Base-by-base conservation (phyloP, 2,329 filamentous ascomycete genomes). In the Ceratocystis diversiconidia region DNA sequence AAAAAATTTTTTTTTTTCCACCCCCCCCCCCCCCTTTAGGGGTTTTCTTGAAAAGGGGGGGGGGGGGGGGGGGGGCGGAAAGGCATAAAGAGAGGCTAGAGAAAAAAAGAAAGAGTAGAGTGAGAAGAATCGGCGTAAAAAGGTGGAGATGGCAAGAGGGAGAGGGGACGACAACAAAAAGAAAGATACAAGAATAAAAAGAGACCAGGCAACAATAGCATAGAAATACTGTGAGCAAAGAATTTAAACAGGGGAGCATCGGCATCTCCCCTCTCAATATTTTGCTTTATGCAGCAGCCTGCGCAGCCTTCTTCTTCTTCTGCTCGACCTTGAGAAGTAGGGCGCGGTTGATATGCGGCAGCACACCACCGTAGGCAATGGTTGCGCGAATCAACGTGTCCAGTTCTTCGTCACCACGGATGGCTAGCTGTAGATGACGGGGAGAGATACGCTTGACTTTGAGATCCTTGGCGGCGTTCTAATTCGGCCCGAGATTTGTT, bases 361-460 rank as follows among this genome's bases (percentile, higher is more conserved):
- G 81, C 32, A 99, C 94, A 87, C 94, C 94, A 80, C 94, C 94
- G 72, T 95, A 97, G 68, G 94, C 94, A 73, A 99, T 99, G 69
- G 94, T 99, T 66, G 94, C 94, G 72, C 92, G 89, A 75, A 99
- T 97, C 67, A 99, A 82, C 28, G 92, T 97, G 76, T 99, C 94
- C 72, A 99, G 83, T 78, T 99, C 94, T 79, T 99, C 94, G 77
- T 99, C 94, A 74, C 94, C 94, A 73, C 94, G 91, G 75, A 99
- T 99, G 72, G 94, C 94, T 69, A 99, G 89, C 78, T 99, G 94
- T 70, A 99, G 80, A 77, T 99, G 94, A 76, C 94, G 92, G 66
- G 94, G 94, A 12, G 92, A 97, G 78, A 99, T 99, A 78, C 94
- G 94, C 86, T 97, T 99, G 80, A 97, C 94, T 80, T 97, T 99